Percentiles rank a stretch among this genome's conserved stretches.
These are phyloP conservation scores for Talaromyces sp. DNA, from an alignment of 2,329 filamentous ascomycete species.

Conservation along the genomic window DNA sequence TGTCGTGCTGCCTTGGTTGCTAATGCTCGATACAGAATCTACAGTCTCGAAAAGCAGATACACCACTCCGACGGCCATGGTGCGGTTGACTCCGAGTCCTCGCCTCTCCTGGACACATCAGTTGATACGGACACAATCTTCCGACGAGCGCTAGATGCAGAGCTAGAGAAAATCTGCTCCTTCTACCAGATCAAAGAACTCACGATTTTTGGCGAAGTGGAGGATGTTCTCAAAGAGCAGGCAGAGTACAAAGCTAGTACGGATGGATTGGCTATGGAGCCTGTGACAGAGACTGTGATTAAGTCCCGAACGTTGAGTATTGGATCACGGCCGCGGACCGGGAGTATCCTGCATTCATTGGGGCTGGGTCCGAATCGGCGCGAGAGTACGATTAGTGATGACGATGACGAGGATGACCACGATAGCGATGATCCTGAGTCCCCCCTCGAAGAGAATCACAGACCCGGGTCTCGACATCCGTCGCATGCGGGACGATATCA, in stretches of 20 bases:
- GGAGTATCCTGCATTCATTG: conserved; percentile 54
- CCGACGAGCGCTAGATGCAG: conserved; percentile 73
- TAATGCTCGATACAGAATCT: conserved; percentile 62
- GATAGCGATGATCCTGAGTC: conserved; percentile 62
- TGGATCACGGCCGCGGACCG: conserved; percentile 41
- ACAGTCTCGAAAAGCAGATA: conserved; percentile 83
- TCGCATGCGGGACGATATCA: conserved; percentile 26
- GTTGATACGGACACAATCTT: conserved; percentile 79
- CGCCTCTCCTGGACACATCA: conserved; percentile 68
- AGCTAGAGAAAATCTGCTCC: conserved; percentile 88
- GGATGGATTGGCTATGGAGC: conserved; percentile 43
- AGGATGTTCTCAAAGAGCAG: conserved; percentile 71
- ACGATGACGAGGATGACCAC: conserved; percentile 45
- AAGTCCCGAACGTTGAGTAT: conserved; percentile 42
- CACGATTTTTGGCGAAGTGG: conserved; percentile 79
- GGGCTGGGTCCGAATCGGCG: conserved; percentile 44
- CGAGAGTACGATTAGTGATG: conserved; percentile 41
- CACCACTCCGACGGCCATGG: conserved; percentile 56
- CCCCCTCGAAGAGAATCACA: conserved; percentile 41
- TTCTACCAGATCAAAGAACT: conserved; percentile 89
- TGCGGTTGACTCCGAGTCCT: conserved; percentile 71
- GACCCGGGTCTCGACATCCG: conserved; percentile 20
- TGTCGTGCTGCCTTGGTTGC: neutral
- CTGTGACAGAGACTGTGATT: conserved; percentile 40
- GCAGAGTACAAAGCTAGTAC: conserved; percentile 62